Evolutionary conservation across 2,329 filamentous ascomycete species (phyloP).

Genomic region (Aspergillus neoniger): DNA sequence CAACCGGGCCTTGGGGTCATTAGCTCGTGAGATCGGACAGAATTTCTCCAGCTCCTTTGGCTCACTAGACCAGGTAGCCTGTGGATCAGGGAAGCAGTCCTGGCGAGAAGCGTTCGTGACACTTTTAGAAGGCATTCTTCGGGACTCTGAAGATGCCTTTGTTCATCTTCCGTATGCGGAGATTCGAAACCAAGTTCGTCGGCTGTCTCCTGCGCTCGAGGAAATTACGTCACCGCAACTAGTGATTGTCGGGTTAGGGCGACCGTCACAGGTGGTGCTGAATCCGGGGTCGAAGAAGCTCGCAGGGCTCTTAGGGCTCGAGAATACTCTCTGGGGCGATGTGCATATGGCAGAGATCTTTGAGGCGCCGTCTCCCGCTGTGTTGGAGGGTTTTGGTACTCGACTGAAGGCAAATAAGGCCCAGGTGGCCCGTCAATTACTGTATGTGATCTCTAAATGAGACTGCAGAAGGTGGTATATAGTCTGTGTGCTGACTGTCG

Average conservation of each 20-base stretch:
- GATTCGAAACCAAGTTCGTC: slow-evolving; percentile 53
- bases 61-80: slow-evolving; percentile 49
- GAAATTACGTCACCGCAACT: slow-evolving; percentile 54
- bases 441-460: slow-evolving; percentile 31
- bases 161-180: slow-evolving; percentile 59
- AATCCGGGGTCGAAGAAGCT: slow-evolving; percentile 52
- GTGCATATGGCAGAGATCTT: slow-evolving; percentile 56
- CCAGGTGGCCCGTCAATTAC: slow-evolving; percentile 34
- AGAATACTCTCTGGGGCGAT: slow-evolving; percentile 59
- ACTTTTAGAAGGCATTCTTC: slow-evolving; percentile 56
- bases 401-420: slow-evolving; percentile 23
- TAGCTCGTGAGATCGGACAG: slow-evolving; percentile 46
- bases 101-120: slow-evolving; percentile 57
- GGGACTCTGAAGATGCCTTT: slow-evolving; percentile 61
- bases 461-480: not conserved
- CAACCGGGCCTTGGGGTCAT: slow-evolving; percentile 37
- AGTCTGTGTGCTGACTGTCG: slow-evolving; percentile 1
- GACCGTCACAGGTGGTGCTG: slow-evolving; percentile 54
- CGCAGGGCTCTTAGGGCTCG: slow-evolving; percentile 55
- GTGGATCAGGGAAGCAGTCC: slow-evolving; percentile 48
- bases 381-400: slow-evolving; percentile 40
- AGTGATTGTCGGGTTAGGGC: slow-evolving; percentile 53
- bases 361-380: slow-evolving; percentile 36
- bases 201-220: slow-evolving; percentile 50
- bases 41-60: slow-evolving; percentile 55